Percentiles rank a stretch among this genome's conserved stretches.
Evolutionary conservation across 495 filamentous ascomycete genomes (phyloP).

Genomic region (Penicillium tannophilum): DNA sequence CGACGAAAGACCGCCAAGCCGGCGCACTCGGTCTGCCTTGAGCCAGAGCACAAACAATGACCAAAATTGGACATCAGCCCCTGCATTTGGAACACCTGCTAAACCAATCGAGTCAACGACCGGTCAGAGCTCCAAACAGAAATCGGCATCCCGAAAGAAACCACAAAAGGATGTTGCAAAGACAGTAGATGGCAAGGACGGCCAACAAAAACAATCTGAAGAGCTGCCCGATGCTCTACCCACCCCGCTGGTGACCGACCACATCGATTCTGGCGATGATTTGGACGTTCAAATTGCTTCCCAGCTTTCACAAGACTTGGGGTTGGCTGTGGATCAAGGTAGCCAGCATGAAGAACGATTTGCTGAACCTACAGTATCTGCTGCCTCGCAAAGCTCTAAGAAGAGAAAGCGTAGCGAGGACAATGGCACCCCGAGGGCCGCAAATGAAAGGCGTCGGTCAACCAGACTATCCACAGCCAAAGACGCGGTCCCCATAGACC

Average conservation of each 20-base stretch:
- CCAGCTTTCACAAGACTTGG: conserved; percentile 48
- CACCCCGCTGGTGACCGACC: conserved; percentile 10
- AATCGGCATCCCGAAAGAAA: conserved; percentile 14
- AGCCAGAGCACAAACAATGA: conserved; percentile 21
- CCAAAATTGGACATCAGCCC: background rate
- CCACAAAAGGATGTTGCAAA: conserved; percentile 1
- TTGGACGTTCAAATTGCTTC: conserved; percentile 47
- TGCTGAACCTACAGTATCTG: conserved; percentile 3
- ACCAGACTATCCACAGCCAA: conserved; percentile 29
- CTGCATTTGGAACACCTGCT: conserved; percentile 8
- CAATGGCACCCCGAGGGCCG: conserved; percentile 6
- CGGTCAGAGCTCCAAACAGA: conserved; percentile 10
- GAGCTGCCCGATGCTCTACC: background rate
- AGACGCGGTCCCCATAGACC: conserved; percentile 10
- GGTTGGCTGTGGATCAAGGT: conserved; percentile 34
- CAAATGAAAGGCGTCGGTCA: conserved; percentile 36
- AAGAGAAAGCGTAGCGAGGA: conserved; percentile 45
- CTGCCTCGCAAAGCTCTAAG: conserved; percentile 16
- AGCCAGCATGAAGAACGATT: conserved; percentile 7
- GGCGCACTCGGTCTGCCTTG: conserved; percentile 35
- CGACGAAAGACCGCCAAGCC: conserved; percentile 26
- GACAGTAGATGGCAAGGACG: background rate
- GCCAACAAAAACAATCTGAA: conserved; percentile 6
- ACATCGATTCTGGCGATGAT: conserved; percentile 41
- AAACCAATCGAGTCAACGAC: conserved; percentile 3